These are phyloP conservation scores for Quercus alba DNA, from an alignment of 306 rosid genomes.

Conservation along the genomic window DNA sequence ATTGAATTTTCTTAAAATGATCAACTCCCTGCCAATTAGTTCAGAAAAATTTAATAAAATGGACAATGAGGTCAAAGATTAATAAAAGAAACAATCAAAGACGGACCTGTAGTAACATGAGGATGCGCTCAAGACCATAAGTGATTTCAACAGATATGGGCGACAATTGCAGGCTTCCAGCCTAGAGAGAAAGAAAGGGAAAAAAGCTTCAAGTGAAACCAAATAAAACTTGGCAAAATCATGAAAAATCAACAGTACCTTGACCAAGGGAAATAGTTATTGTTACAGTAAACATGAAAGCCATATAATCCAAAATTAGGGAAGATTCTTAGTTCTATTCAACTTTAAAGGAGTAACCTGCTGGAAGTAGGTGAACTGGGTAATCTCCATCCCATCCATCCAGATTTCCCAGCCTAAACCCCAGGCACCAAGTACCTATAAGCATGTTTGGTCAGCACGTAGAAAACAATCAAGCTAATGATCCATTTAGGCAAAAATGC, in stretches of 20 bases:
- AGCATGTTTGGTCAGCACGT: conserved; percentile 16
- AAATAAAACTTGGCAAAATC: neutral
- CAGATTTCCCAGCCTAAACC: conserved; percentile 99
- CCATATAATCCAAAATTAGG: neutral
- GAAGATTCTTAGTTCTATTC: neutral
- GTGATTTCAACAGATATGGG: conserved; percentile 96
- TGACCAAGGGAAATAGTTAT: conserved; percentile 3
- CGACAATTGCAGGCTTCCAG: conserved; percentile 90
- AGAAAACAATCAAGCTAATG: conserved; percentile 12
- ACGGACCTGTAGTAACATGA: conserved; percentile 92
- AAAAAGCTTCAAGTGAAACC: conserved; percentile 9
- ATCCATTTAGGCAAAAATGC: neutral
- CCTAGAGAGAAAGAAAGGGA: conserved; percentile 34
- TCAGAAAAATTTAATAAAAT: conserved; percentile 11
- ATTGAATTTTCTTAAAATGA: conserved; percentile 92
- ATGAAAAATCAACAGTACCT: neutral
- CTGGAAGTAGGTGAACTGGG: conserved; percentile 96
- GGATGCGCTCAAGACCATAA: conserved; percentile 96
- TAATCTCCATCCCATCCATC: conserved; percentile 99
- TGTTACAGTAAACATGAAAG: conserved; percentile 4
- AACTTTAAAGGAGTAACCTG: conserved; percentile 59
- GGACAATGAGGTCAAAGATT: conserved; percentile 11
- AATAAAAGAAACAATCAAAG: conserved; percentile 9
- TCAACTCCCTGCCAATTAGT: conserved; percentile 81
- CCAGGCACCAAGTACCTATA: conserved; percentile 98